Evolutionary conservation across 164 flowering plant genomes (phyloP), one percentile per base, ranked within the genome.

Genomic region (Kingdonia uniflora): DNA sequence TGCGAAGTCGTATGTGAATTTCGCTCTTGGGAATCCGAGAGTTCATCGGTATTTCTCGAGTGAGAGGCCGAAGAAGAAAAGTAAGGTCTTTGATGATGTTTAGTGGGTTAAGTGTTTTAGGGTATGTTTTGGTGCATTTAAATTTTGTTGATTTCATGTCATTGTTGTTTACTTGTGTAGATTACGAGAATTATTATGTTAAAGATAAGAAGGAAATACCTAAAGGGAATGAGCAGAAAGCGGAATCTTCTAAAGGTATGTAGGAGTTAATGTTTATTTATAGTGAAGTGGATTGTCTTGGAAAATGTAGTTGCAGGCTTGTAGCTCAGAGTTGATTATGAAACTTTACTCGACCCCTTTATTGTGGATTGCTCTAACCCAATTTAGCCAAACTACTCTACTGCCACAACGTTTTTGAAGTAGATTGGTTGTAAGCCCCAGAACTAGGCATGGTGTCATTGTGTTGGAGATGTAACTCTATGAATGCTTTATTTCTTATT

Each of bases 151-250:
- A 13, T 13, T 6, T 4, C 15, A 50, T 26, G 17, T 26, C 14
- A 16, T 55, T 24, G 46, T 56, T 10, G 19, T 23, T 14, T 19
- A 29, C 19, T 35, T 43, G 45, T 61, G 52, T 68, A 87, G 94
- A 80, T 55, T 84, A 76, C 68, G 96, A 87, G 75, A 87, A 87
- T 51, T 87, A 72, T 55, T 79, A 74, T 59, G 90, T 90, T 0
- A 87, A 83, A 65, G 73, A 71, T 19, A 87, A 80, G 80, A 79
- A 79, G 73, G 90, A 82, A 61, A 68, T 68, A 19, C 90, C 96
- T 2, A 85, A 87, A 71, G 71, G 64, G 37, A 64, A 73, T 43
- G 80, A 63, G 26, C 76, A 79, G 61, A 82, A 85, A 55, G 70
- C 86, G 0, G 81, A 83, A 50, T 80, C n/a, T n/a, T n/a, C 96